Base-by-base conservation (phyloP, 179 eudicot species). In the Spinacia oleracea region DNA sequence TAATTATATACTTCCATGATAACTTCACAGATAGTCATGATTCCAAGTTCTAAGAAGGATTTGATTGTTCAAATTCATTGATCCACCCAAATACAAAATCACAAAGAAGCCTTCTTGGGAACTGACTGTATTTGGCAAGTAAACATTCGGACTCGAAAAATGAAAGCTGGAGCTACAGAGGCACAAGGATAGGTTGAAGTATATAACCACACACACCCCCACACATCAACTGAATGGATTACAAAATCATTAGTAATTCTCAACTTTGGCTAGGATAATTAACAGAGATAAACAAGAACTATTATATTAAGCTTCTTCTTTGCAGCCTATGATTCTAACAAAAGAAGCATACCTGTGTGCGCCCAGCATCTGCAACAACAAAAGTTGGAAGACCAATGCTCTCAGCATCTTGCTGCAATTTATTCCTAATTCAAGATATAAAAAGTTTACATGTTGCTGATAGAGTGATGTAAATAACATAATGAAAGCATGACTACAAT, bases 291-390 rank as follows among this genome's bases (percentile, higher is more conserved):
- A 32, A 42, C 46, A 58, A 9, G 1, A 3, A 35, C 16, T 23
- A 56, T 58, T 0, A 6, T 40, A 20, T 2, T 14, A 38, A 48
- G 50, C 21, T 8, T 32, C 40, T 53, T 65, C 27, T 6, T 66
- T 0, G 32, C 10, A 60, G 20, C 20, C 10, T 51, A 66, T 3
- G 56, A 25, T 62, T 23, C 7, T 38, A 31, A 38, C 2, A 68
- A 73, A 20, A 31, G 32, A 35, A 55, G 40, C 45, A 63, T 78
- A 93, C 98, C 97, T 93, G 97, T 25, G 97, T 95, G 18, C 98
- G 95, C 43, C 98, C 98, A 35, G 98, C 98, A 85, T 95, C 98
- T 76, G 98, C 95, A 86, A 95, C 97, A 46, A 89, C 91, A 89
- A 83, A 95, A 73, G 97, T 93, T 70, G 98, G 98, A 83, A 95